Evolutionary conservation across 768 basidiomycete genomes (phyloP), one percentile per base, ranked within the genome.

Genomic region (Collybia mongolica): DNA sequence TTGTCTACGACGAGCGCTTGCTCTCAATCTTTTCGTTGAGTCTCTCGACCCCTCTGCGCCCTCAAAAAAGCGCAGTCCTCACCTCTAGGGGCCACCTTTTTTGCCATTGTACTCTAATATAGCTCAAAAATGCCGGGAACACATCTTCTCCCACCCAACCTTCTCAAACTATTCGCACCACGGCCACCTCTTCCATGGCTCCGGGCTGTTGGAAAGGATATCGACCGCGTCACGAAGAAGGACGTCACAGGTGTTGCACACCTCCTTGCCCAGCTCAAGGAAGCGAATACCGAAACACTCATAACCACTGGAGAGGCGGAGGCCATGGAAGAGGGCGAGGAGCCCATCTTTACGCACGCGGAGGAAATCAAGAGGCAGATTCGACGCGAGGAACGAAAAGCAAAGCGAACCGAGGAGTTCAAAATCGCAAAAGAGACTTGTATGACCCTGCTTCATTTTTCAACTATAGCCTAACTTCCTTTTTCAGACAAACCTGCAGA

Each of bases 101-200:
- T 1, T 38, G 7, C 32, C 17, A 20, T 28, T 15, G 5, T 29
- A 24, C 23, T 26, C 4, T 28, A 23, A 28, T 26, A 4, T 26
- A 26, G 24, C 19, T 51, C 1, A 49, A 46, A n/a, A 9, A 80
- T 80, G 79, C 79, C 80, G 37, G 89, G 88, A 42, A 93, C 92
- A 3, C 91, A 95, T 71, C 77, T 95, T 19, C 81, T 99, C 19
- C 96, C 96, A 3, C 93, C 93, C 2, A 97, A 98, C 70, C 82
- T 99, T 46, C 85, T 98, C 67, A 94, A 96, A 66, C 87, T 98
- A 57, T 99, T 98, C 67, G 88, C 93, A 0, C 94, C 97, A 3
- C 84, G 97, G 6, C 93, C 96, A 1, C 90, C 88, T 2, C 80
- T 98, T 3, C 88, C 89, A 0, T 98, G 93, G 65, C 62, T 84